Evolutionary conservation across 2,329 filamentous ascomycete species (phyloP).

Genomic region (Stachybotrys chlorohalonatus): DNA sequence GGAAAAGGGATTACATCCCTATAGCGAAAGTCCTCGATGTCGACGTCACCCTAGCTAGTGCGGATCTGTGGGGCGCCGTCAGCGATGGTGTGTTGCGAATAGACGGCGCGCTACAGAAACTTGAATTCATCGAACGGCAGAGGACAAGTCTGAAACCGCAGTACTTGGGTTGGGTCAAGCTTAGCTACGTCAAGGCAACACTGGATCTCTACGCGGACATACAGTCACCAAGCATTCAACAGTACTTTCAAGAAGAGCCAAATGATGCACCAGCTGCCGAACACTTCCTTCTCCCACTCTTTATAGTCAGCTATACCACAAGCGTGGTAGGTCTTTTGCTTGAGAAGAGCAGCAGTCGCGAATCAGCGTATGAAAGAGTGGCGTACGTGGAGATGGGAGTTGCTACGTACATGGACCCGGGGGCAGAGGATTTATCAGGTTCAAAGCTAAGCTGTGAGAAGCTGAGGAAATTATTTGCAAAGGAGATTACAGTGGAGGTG

Average conservation of each 20-base stretch:
- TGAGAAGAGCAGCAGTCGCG: background rate
- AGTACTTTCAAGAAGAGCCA: background rate
- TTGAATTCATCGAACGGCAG: background rate
- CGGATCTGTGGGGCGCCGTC: background rate
- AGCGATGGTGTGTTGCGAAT: background rate
- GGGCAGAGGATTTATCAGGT: background rate
- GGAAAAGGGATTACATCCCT: background rate
- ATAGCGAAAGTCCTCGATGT: background rate
- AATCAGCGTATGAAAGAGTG: background rate
- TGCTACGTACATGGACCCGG: background rate
- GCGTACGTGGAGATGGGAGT: background rate
- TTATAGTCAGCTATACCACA: background rate
- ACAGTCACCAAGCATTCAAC: background rate
- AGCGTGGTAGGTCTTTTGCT: background rate
- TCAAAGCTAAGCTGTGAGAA: background rate
- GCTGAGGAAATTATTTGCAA: background rate
- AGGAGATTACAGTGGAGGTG: background rate
- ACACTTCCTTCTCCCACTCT: background rate
- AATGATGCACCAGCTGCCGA: background rate
- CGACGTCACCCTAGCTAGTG: background rate
- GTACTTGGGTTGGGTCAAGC: background rate
- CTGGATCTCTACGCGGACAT: background rate
- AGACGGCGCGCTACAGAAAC: background rate
- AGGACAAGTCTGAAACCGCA: background rate
- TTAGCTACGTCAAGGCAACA: background rate